These are phyloP conservation scores for Pichia eremophila DNA, from an alignment of 805 yeast genomes.

Conservation along the genomic window DNA sequence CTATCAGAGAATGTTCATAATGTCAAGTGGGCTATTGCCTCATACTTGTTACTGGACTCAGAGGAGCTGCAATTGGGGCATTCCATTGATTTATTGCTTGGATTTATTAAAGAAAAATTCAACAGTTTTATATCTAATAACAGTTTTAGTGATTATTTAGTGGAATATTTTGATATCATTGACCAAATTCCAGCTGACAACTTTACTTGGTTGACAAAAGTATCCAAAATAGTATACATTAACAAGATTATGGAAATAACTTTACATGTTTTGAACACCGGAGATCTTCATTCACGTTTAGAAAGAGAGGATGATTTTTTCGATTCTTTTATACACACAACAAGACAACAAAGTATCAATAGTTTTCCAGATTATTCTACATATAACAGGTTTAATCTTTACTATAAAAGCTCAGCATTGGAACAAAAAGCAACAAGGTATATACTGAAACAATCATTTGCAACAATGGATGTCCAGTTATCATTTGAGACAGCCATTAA, in stretches of 20 bases:
- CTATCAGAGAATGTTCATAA: background rate
- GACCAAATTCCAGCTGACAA: background rate
- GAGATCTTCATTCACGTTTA: background rate
- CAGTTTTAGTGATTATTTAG: background rate
- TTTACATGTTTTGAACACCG: constrained; percentile 1
- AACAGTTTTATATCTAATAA: background rate
- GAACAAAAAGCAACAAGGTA: constrained; percentile 13
- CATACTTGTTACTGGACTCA: background rate
- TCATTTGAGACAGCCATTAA: constrained; percentile 5
- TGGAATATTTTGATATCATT: background rate
- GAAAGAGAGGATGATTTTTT: constrained; percentile 7
- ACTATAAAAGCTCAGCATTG: background rate
- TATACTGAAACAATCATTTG: constrained; percentile 1
- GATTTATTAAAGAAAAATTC: background rate
- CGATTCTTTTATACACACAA: constrained; percentile 9
- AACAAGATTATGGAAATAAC: background rate
- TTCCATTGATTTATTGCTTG: background rate
- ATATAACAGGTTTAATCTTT: constrained; percentile 4
- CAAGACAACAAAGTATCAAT: background rate
- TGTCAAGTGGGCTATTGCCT: background rate
- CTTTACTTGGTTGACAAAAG: background rate
- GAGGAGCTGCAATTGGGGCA: background rate
- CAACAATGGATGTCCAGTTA: background rate
- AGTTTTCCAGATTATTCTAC: constrained; percentile 4
- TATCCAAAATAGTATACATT: background rate